These are phyloP conservation scores for Citrus reticulata DNA, from an alignment of 345 rosid genomes.

Conservation along the genomic window DNA sequence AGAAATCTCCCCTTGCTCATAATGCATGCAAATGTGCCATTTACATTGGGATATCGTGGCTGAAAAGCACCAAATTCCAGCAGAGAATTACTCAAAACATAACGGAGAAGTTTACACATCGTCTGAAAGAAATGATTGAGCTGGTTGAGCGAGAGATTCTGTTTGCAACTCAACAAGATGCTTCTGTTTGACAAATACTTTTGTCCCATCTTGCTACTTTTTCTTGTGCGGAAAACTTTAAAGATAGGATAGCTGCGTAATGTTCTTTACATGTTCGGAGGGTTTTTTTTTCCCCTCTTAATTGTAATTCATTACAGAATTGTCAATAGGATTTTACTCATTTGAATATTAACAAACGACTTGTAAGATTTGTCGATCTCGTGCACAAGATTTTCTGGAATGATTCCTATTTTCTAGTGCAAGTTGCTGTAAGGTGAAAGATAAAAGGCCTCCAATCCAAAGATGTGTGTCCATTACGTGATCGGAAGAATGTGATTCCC, in stretches of 20 bases:
- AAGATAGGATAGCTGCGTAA: neutral
- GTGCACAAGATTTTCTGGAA: neutral
- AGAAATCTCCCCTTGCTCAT: conserved; percentile 35
- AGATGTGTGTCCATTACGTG: neutral
- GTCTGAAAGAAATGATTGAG: conserved; percentile 55
- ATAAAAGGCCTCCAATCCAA: neutral
- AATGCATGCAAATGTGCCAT: conserved; percentile 60
- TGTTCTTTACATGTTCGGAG: neutral
- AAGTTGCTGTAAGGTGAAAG: neutral
- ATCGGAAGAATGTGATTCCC: too few relatives aligned
- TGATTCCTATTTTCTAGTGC: neutral
- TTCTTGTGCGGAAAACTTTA: neutral
- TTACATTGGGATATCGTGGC: conserved; percentile 55
- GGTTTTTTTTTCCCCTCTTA: neutral
- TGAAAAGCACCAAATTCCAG: conserved; percentile 67
- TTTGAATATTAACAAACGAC: neutral
- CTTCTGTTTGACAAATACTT: conserved; percentile 1
- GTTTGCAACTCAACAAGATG: conserved; percentile 15
- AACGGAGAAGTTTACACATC: conserved; percentile 48
- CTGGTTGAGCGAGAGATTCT: conserved; percentile 53
- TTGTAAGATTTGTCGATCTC: neutral
- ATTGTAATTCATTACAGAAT: neutral
- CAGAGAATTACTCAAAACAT: conserved; percentile 61
- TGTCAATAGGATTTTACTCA: neutral
- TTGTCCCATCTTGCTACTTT: neutral